Base-by-base conservation (phyloP, 352 stramenopile genomes). In the Phytophthora vignae region DNA sequence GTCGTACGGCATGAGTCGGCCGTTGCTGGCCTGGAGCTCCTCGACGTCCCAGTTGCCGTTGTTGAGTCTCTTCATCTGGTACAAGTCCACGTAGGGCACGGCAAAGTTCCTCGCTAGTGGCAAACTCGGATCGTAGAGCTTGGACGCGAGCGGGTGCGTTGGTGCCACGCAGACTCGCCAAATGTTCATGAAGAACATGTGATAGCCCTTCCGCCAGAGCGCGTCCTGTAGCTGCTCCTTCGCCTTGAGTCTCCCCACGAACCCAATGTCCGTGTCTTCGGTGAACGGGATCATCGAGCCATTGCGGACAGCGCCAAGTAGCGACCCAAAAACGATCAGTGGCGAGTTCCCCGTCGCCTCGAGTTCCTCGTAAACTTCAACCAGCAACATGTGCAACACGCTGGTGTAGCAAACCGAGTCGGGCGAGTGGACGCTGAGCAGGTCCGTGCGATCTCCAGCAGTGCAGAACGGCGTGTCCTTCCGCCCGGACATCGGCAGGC, bases 281-380 rank as follows among this genome's bases (percentile, higher is more conserved):
- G 81, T 87, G 69, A 81, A 90, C 11, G 81, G 75, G 58, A 90
- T 87, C 40, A 82, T 78, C 38, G 72, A 81, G 0, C 58, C 68
- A 56, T 87, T 80, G 22, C 81, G 79, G 17, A 90, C 65, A 17
- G 80, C 83, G 14, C 83, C 83, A 6, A 90, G 73, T 29, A 90
- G 55, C 15, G 83, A 81, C 25, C 83, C 81, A 56, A 73, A 90
- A 2, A 79, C 27, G 42, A 90, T 54, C 12, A 74, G 58, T 22
- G 83, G 81, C 21, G 60, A 60, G 2, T 67, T 77, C 6, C 62
- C 64, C 4, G 73, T 57, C 1, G 36, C 62, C 33, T 75, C 8
- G 14, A 89, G 55, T 56, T 89, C 76, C 14, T 79, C 73, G 62
- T 89, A 87, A 9, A 88, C 78, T 54, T 88, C 81, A 17, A 87